A percentile compares a stretch with the other conserved stretches of the same genome.
Evolutionary conservation across 345 rosid genomes (phyloP).

Genomic region (Mangifera indica): DNA sequence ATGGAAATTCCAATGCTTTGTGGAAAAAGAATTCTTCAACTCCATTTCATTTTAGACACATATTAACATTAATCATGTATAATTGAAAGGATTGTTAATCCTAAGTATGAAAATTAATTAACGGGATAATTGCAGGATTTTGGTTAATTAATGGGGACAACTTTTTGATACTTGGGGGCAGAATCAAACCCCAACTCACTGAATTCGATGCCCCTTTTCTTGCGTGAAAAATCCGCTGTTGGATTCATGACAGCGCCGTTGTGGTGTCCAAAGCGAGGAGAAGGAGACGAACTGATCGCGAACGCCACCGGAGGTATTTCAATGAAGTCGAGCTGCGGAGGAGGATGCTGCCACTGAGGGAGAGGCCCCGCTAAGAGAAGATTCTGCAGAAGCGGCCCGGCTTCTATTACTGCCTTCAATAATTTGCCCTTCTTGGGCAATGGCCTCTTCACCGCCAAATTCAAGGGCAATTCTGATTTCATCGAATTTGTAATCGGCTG

Average conservation of each 20-base stretch:
- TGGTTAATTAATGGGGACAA: slow-evolving; percentile 24
- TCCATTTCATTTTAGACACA: slow-evolving; percentile 27
- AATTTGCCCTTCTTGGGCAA: slow-evolving; percentile 69
- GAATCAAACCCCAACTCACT: slow-evolving; percentile 28
- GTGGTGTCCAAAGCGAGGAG: slow-evolving; percentile 20
- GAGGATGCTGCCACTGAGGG: slow-evolving; percentile 81
- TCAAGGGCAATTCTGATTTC: slow-evolving; percentile 7
- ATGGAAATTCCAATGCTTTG: neutral
- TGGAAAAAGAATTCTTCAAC: slow-evolving; percentile 12
- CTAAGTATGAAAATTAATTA: slow-evolving; percentile 4
- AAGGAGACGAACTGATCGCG: slow-evolving; percentile 39
- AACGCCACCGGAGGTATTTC: slow-evolving; percentile 66
- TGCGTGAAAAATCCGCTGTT: slow-evolving; percentile 15
- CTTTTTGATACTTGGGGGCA: slow-evolving; percentile 34
- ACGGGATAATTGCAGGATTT: slow-evolving; percentile 2
- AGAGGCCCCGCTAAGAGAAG: slow-evolving; percentile 73
- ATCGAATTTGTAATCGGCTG: slow-evolving; percentile 14
- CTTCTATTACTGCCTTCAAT: slow-evolving; percentile 63
- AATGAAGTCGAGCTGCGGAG: slow-evolving; percentile 54
- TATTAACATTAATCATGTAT: slow-evolving; percentile 8
- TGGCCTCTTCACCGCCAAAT: slow-evolving; percentile 38
- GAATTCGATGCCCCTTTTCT: slow-evolving; percentile 37
- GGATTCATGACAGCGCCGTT: slow-evolving; percentile 34
- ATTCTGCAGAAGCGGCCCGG: slow-evolving; percentile 67
- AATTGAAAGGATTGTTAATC: slow-evolving; percentile 15